Evolutionary conservation across 768 basidiomycete species (phyloP).

Genomic region (Lactifluus piperatus): DNA sequence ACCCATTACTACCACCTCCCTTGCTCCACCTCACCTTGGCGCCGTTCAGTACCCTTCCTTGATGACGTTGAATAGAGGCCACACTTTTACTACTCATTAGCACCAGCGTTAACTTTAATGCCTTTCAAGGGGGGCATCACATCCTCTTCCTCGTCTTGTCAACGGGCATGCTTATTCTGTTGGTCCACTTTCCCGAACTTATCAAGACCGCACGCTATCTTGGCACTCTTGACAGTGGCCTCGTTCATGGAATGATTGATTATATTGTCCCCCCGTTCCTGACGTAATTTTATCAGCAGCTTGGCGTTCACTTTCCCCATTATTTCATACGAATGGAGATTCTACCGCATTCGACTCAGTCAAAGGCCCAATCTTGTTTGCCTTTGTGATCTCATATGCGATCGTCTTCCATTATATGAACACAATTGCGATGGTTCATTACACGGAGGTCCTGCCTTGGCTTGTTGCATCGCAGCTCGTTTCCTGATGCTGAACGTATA

Average conservation of each 20-base stretch:
- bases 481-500: constrained; percentile 24
- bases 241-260: constrained; percentile 61
- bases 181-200: constrained; percentile 65
- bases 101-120: too few relatives aligned
- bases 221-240: constrained; percentile 29
- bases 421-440: too few relatives aligned
- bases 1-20: too few relatives aligned
- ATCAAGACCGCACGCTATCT: constrained; percentile 51
- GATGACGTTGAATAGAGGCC: too few relatives aligned
- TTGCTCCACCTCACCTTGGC: too few relatives aligned
- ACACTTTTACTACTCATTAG: too few relatives aligned
- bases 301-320: too few relatives aligned
- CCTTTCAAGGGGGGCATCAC: constrained; percentile 68
- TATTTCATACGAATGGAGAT: too few relatives aligned
- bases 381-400: neutral
- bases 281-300: too few relatives aligned
- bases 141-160: constrained; percentile 55
- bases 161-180: constrained; percentile 48
- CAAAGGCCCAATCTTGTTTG: neutral
- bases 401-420: neutral
- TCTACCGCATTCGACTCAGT: too few relatives aligned
- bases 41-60: too few relatives aligned
- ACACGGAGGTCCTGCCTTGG: too few relatives aligned
- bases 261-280: constrained; percentile 28
- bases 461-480: neutral